Evolutionary conservation across 1,284 basidiomycete species (phyloP), one percentile per base, ranked within the genome.

Genomic region (Ustilago bromivora): DNA sequence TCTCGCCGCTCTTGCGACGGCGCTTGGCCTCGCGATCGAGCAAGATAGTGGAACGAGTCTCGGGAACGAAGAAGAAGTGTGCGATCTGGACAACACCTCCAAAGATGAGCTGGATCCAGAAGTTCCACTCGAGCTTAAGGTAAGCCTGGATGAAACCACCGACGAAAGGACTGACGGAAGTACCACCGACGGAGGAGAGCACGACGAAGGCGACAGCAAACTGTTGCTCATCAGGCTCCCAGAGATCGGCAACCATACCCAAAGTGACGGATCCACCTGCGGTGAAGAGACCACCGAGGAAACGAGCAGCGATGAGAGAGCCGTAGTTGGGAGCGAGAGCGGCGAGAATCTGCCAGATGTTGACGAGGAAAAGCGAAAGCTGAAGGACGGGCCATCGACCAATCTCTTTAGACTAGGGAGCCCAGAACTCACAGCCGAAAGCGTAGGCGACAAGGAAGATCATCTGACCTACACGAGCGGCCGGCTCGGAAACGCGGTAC

Each of bases 221-320:
- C 41, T 85, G 82, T 60, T 87, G 86, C 56, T 80, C 79, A 35
- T 87, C 84, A 13, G 83, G 63, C 36, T 84, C 83, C 63, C 69
- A 87, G 47, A 87, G 51, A 51, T 87, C 86, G n/a, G 86, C 86
- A 17, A 85, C 86, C 83, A 88, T 87, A 34, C 87, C 88, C 1
- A 88, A 78, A 2, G 87, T 88, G 41, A 88, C 88, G 28, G 85
- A 87, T 8, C 88, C 88, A 28, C 88, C 84, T 4, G 86, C 86
- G 5, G 83, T 83, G 53, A 61, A 84, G n/a, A 87, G 72, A 77
- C 86, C 86, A 43, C 85, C 86, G 19, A 87, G 71, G 58, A 81
- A 81, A 40, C 86, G 76, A 12, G 80, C 82, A n/a, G 83, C 82
- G 35, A 87, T 75, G 35, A 87, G 55, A 17, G 82, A 78, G 23